Base-by-base conservation (phyloP, 2,329 filamentous ascomycete genomes). In the Ophiosphaerella korrae region DNA sequence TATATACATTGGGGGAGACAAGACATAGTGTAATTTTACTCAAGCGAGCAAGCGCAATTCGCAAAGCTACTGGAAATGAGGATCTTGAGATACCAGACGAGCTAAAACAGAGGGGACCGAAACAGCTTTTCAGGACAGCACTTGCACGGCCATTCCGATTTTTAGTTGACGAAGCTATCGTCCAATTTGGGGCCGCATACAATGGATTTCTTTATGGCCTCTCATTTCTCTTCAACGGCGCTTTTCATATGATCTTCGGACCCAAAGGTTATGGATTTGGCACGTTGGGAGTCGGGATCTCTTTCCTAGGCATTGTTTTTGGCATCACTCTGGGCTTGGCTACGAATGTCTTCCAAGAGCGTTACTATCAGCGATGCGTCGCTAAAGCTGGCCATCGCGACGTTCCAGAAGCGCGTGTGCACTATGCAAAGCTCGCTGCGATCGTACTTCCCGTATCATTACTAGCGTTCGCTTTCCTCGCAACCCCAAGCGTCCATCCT, bases 191-290 rank as follows among this genome's bases (percentile, higher is more conserved):
- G n/a, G 78, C 78, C 2, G 57, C 78, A 1, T 80, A 79, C 58
- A 80, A 80, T 41, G 78, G 77, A 3, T 80, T 78, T 50, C 64
- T 80, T 2, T 80, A 80, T 42, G 78, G 78, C 2, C 50, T 80
- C 7, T 78, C 76, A 1, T 82, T 81, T 46, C 66, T 80, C 0
- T 80, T 80, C 67, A 80, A 80, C 48, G 76, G 74, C 3, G 78
- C 77, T 0, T 81, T 81, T 48, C 69, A 74, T 16, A 70, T 81
- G 16, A 79, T 81, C 0, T 82, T 81, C 48, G 77, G 78, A 1
- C 61, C 70, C 7, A 58, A 64, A 13, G 78, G 78, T 1, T 75
- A 76, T 45, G 76, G 75, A 0, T 77, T 77, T 33, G 61, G 69
- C 49, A 74, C 66, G 1, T 66, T 75, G 4, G 71, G 71, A 2